Conservation (phyloP, 352 stramenopile genomes). For the Globisporangium perplexum region DNA sequence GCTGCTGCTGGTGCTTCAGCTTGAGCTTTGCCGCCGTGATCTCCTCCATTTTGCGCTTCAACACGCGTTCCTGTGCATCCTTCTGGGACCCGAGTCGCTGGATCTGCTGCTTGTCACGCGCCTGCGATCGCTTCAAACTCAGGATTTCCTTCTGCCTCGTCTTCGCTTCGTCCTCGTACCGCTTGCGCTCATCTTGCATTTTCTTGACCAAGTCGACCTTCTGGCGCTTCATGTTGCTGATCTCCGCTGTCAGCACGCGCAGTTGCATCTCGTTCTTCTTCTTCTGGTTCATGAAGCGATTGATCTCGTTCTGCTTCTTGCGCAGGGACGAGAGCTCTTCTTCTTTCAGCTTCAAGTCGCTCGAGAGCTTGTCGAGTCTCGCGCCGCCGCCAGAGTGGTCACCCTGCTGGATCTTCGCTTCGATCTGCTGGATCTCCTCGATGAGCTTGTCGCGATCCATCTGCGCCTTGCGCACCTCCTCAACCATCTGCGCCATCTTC, state of each 20-base stretch:
- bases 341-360: constrained; percentile 78
- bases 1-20: constrained; percentile 80
- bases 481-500: constrained; percentile 79
- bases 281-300: constrained; percentile 75
- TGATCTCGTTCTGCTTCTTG: constrained; percentile 83
- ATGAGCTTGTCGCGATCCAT: constrained; percentile 63
- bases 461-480: constrained; percentile 58
- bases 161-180: constrained; percentile 79
- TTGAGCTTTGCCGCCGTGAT: constrained; percentile 68
- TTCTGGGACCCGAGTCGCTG: constrained; percentile 75
- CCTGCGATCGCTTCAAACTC: constrained; percentile 73
- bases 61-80: constrained; percentile 77
- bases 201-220: constrained; percentile 88
- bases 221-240: constrained; percentile 84
- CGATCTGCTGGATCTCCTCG: constrained; percentile 71
- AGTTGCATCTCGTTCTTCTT: constrained; percentile 87
- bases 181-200: constrained; percentile 82
- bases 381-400: constrained; percentile 44
- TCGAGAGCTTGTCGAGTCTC: constrained; percentile 58
- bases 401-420: constrained; percentile 58
- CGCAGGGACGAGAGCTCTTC: constrained; percentile 57
- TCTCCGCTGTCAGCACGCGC: constrained; percentile 71
- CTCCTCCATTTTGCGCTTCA: constrained; percentile 88
- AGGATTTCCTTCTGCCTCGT: constrained; percentile 73
- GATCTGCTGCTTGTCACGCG: constrained; percentile 82